Conservation (phyloP, 1,139 yeast species). For the Blastobotrys petasosporus region DNA sequence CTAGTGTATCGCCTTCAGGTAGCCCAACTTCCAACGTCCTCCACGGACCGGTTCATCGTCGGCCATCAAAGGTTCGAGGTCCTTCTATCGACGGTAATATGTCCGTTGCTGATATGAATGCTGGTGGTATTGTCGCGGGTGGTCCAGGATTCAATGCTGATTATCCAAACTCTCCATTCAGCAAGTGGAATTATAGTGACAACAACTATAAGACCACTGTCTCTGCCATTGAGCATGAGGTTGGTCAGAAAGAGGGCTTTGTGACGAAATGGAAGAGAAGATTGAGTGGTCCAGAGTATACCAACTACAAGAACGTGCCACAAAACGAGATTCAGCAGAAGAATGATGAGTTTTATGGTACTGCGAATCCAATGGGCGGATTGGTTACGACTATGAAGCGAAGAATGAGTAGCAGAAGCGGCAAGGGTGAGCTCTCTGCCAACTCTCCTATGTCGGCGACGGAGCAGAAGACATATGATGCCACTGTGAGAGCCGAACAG, state of each 20-base stretch:
- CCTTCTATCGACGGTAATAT: background rate
- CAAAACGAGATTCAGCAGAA: background rate
- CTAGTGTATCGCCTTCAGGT: too few relatives aligned
- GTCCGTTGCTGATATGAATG: slow-evolving; percentile 1
- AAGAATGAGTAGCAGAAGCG: slow-evolving; percentile 3
- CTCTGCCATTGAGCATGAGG: background rate
- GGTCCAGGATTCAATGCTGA: background rate
- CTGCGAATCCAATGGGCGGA: background rate
- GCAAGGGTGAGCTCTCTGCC: background rate
- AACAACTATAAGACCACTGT: background rate
- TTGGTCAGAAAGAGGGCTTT: background rate
- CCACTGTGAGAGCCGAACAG: too few relatives aligned
- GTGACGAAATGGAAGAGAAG: slow-evolving; percentile 1
- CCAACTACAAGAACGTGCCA: background rate
- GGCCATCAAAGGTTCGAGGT: too few relatives aligned
- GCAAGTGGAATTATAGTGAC: too few relatives aligned
- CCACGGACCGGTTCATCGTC: too few relatives aligned
- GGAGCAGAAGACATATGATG: too few relatives aligned
- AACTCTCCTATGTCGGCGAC: too few relatives aligned
- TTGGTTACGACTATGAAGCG: background rate
- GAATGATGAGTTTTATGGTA: slow-evolving; percentile 4
- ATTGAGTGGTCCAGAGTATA: background rate
- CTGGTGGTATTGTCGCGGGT: slow-evolving; percentile 5
- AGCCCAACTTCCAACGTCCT: too few relatives aligned
- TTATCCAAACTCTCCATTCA: too few relatives aligned